Evolutionary conservation across 495 filamentous ascomycete genomes (phyloP).

Genomic region (Cercophora scortea): DNA sequence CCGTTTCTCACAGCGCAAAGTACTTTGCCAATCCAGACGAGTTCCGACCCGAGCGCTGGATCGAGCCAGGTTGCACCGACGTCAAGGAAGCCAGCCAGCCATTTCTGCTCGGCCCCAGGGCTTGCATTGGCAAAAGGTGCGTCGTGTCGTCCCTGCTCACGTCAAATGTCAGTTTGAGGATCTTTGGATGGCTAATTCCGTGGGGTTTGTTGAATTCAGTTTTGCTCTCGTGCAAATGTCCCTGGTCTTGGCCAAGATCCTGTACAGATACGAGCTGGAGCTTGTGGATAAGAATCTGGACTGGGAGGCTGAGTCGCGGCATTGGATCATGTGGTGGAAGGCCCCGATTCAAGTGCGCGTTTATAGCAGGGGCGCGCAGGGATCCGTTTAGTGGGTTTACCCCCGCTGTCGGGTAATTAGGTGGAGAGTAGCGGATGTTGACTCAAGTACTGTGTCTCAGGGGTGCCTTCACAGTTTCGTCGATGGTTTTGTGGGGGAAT

Average conservation of each 20-base stretch:
- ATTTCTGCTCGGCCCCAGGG: background rate
- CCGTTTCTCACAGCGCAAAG: background rate
- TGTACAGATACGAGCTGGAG: slow-evolving; percentile 2
- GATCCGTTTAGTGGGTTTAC: no score
- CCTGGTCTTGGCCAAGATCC: background rate
- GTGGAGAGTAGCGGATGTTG: no score
- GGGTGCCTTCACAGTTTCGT: no score
- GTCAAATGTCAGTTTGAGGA: no score
- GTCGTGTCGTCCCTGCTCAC: background rate
- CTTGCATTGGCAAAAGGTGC: slow-evolving; percentile 1
- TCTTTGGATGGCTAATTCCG: no score
- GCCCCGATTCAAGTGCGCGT: background rate
- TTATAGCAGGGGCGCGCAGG: no score
- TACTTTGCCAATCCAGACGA: background rate
- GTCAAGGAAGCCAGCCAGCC: background rate
- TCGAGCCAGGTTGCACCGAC: background rate
- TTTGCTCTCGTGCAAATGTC: background rate
- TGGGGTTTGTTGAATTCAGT: background rate
- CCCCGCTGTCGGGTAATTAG: no score
- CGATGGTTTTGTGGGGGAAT: no score
- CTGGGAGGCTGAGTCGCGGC: background rate
- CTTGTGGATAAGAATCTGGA: background rate
- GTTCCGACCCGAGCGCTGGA: slow-evolving; percentile 2
- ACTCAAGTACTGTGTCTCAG: no score
- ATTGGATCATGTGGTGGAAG: slow-evolving; percentile 2